Base-by-base conservation (phyloP, 2,329 filamentous ascomycete species). In the Aureobasidium sp. region DNA sequence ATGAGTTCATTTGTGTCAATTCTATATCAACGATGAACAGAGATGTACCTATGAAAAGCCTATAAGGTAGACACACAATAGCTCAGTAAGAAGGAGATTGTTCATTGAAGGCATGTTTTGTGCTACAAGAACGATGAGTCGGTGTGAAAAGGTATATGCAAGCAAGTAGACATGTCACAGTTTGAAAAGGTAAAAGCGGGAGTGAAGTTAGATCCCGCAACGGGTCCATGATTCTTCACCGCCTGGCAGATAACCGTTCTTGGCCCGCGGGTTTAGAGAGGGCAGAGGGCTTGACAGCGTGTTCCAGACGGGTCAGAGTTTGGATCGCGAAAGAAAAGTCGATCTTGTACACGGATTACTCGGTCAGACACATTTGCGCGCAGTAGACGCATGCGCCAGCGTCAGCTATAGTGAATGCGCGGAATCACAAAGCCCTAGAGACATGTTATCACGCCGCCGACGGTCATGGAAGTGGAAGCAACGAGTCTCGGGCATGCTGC, bases 391-490 rank as follows among this genome's bases (percentile, higher is more conserved):
- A 60, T 51, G 44, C 46, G 46, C 44, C 57, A 37, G 44, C 37
- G n/a, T 26, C 39, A 47, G 20, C 6, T 3, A 48, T 23, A 46
- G 50, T 53, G 50, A 61, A 60, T 60, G 57, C 57, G 57, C 57
- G 36, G n/a, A 50, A 20, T 36, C 46, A 50, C 27, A 13, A 20
- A 50, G 57, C 44, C 57, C 44, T 51, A 50, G 46, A 63, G 62
- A 53, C 44, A 63, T 63, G 62, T 63, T 47, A 47, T 47, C 36
- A 48, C 62, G 34, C 41, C 47, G 44, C 47, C 32, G 52, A 50
- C 55, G 44, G 37, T 20, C 44, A 63, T 63, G 62, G 62, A 63
- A 63, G 55, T 50, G 44, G 56, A 60, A 60, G 57, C 57, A 60
- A 60, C 57, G 57, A 60, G 44, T 34, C 46, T 60, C 57, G 57